phyloP scores from a whole-genome alignment of 768 basidiomycete species.

The Melanogaster broomeanus region DNA sequence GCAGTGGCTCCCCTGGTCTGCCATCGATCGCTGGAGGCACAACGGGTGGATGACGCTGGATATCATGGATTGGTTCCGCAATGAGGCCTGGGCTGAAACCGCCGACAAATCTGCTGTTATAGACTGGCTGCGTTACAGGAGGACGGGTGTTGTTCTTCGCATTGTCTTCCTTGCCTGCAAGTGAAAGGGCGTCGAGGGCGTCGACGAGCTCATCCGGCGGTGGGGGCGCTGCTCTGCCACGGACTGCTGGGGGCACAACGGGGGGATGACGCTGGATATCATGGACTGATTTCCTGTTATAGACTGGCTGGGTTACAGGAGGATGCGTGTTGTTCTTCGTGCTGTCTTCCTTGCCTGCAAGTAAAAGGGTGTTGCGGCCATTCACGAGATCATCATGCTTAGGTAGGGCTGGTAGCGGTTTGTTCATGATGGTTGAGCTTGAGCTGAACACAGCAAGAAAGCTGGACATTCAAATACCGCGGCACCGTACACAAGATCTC shows the following conservation, averaged over 20 bases:
- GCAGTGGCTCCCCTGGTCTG: neutral
- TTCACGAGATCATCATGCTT: slow-evolving; percentile 31
- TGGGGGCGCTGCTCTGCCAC: slow-evolving; percentile 1
- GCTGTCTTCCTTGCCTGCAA: slow-evolving; percentile 22
- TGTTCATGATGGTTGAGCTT: slow-evolving; percentile 21
- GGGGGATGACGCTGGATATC: slow-evolving; percentile 11
- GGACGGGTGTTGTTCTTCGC: slow-evolving; percentile 19
- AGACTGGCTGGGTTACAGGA: neutral
- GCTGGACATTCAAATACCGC: neutral
- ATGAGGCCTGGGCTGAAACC: slow-evolving; percentile 41
- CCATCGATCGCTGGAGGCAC: slow-evolving; percentile 8
- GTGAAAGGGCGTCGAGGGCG: slow-evolving; percentile 34
- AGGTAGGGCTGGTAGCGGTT: slow-evolving; percentile 10
- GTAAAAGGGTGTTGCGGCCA: slow-evolving; percentile 33
- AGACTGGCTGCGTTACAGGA: neutral
- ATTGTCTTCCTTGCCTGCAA: slow-evolving; percentile 22
- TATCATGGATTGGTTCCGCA: slow-evolving; percentile 8
- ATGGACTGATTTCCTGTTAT: slow-evolving; percentile 5
- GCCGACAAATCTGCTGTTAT: slow-evolving; percentile 43
- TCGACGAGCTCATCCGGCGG: slow-evolving; percentile 33
- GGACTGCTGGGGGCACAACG: slow-evolving; percentile 4
- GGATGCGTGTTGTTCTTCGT: slow-evolving; percentile 19
- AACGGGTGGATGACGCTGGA: slow-evolving; percentile 7
- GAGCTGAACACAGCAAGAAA: slow-evolving; percentile 9
- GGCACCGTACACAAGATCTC: too few relatives aligned